These are phyloP conservation scores for Scutellaria barbata DNA, from an alignment of 257 asterid species.

Conservation along the genomic window DNA sequence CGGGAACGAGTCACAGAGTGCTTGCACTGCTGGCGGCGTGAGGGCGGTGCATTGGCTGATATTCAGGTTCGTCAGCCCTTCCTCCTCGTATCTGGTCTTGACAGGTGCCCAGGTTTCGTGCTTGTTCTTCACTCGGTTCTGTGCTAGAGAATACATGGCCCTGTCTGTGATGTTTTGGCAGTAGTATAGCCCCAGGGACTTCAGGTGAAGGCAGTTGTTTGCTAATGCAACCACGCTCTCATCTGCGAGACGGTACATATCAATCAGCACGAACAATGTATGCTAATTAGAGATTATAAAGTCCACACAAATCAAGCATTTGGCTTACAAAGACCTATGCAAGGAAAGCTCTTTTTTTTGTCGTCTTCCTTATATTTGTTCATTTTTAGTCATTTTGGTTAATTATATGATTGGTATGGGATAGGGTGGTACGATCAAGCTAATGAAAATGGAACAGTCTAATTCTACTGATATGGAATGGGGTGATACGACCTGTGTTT, in stretches of 20 bases:
- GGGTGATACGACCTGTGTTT: too few relatives aligned
- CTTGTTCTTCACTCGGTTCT: slow-evolving; percentile 65
- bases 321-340: too few relatives aligned
- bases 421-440: too few relatives aligned
- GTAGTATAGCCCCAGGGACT: slow-evolving; percentile 83
- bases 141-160: slow-evolving; percentile 94
- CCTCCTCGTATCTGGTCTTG: slow-evolving; percentile 70
- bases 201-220: slow-evolving; percentile 73
- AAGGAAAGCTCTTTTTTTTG: too few relatives aligned
- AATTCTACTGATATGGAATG: too few relatives aligned
- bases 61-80: slow-evolving; percentile 84
- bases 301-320: too few relatives aligned
- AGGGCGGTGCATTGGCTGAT: slow-evolving; percentile 99
- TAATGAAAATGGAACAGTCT: too few relatives aligned
- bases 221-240: slow-evolving; percentile 91
- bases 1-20: slow-evolving; percentile 90
- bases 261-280: background rate
- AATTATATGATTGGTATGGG: too few relatives aligned
- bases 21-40: slow-evolving; percentile 98
- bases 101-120: slow-evolving; percentile 64
- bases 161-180: slow-evolving; percentile 89
- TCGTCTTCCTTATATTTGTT: too few relatives aligned
- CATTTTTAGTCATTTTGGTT: too few relatives aligned
- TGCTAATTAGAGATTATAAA: too few relatives aligned
- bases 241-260: slow-evolving; percentile 44